phyloP scores from a whole-genome alignment of 2,329 filamentous ascomycete species.

The Stachybotrys elegans region DNA sequence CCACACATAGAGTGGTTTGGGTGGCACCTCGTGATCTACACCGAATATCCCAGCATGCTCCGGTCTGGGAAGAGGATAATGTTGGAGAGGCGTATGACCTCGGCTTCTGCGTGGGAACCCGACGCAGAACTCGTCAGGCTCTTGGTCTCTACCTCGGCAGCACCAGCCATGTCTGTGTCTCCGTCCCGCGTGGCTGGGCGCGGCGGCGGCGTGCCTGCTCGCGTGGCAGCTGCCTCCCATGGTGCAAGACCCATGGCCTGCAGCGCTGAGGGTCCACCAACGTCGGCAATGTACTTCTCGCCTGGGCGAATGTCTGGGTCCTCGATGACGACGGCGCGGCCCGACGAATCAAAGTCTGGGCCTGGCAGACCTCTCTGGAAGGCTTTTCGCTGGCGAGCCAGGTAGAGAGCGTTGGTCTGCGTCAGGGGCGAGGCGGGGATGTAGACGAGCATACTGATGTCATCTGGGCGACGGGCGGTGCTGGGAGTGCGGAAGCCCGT shows the following conservation, averaged over 20 bases:
- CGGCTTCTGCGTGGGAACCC: constrained; percentile 38
- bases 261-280: constrained; percentile 44
- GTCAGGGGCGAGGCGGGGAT: constrained; percentile 51
- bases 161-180: constrained; percentile 19
- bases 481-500: constrained; percentile 21
- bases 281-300: constrained; percentile 45
- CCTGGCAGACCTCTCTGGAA: constrained; percentile 49
- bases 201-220: constrained; percentile 20
- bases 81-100: constrained; percentile 49
- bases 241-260: constrained; percentile 54
- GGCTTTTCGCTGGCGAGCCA: constrained; percentile 52
- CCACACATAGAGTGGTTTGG: too few relatives aligned
- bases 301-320: constrained; percentile 43
- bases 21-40: constrained; percentile 12
- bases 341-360: constrained; percentile 51
- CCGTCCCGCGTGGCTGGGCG: constrained; percentile 17
- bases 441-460: constrained; percentile 48
- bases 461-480: constrained; percentile 14
- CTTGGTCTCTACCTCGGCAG: constrained; percentile 14
- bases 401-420: constrained; percentile 52
- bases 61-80: constrained; percentile 52
- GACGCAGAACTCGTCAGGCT: constrained; percentile 18
- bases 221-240: constrained; percentile 35
- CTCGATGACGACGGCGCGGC: constrained; percentile 42
- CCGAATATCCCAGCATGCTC: constrained; percentile 28